A percentile compares a stretch with the other conserved stretches of the same genome.
phyloP scores from a whole-genome alignment of 2,329 filamentous ascomycete species.

The Fonsecaea pedrosoi region DNA sequence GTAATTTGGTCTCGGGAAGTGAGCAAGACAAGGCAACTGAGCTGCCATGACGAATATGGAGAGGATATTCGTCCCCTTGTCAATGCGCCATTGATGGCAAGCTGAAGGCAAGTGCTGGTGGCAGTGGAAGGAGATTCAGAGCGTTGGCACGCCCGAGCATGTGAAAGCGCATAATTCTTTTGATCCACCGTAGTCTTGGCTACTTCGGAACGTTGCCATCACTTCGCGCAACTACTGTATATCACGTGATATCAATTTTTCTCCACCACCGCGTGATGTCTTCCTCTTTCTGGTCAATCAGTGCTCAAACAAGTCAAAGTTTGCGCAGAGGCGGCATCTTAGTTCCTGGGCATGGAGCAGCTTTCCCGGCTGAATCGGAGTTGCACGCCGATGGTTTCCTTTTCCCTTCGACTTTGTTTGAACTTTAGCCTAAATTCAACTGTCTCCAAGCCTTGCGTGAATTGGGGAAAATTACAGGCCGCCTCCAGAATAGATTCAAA shows the following conservation, averaged over 20 bases:
- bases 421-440: background rate
- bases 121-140: no score
- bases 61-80: no score
- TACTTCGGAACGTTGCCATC: background rate
- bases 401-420: background rate
- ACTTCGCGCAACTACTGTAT: background rate
- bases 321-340: background rate
- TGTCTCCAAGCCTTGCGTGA: background rate
- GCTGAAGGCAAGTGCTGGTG: background rate
- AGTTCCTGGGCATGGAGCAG: background rate
- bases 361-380: constrained; percentile 8
- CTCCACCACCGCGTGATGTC: background rate
- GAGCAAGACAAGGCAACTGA: no score
- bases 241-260: no score
- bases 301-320: background rate
- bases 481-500: background rate
- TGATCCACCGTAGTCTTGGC: constrained; percentile 2
- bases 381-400: constrained; percentile 2
- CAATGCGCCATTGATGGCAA: no score
- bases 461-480: background rate
- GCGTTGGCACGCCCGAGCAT: no score
- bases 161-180: background rate
- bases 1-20: no score
- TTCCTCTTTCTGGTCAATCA: background rate
- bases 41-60: no score